Percentiles rank a stretch among this genome's conserved stretches.
Evolutionary conservation across 305 asterid species (phyloP).

Genomic region (Ilex paraguariensis): DNA sequence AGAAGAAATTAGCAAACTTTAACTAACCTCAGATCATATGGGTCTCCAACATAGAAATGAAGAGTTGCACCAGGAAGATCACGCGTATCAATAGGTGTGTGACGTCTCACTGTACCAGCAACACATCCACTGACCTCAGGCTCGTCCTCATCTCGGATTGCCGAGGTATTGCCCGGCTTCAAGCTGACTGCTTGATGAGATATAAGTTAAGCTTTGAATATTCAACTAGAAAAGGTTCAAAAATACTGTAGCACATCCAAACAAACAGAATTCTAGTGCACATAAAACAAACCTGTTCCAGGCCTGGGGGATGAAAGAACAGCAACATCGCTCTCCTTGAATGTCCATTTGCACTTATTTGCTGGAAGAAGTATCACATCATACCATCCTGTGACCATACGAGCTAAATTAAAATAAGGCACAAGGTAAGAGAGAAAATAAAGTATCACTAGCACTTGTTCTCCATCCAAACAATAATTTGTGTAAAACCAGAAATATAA

Average conservation of each 20-base stretch:
- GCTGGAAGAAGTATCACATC: constrained; percentile 81
- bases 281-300: constrained; percentile 58
- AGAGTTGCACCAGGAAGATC: constrained; percentile 88
- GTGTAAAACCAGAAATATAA: no score
- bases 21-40: constrained; percentile 70
- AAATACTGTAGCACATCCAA: background rate
- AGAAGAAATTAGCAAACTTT: background rate
- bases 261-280: background rate
- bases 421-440: background rate
- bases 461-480: no score
- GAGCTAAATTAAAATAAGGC: constrained; percentile 12
- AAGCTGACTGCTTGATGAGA: constrained; percentile 47
- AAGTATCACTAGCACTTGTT: no score
- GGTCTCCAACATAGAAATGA: constrained; percentile 90
- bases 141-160: constrained; percentile 68
- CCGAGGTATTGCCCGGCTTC: constrained; percentile 52
- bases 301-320: constrained; percentile 93
- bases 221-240: constrained; percentile 7
- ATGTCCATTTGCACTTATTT: constrained; percentile 79
- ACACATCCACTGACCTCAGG: constrained; percentile 78
- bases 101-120: constrained; percentile 96
- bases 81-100: constrained; percentile 86
- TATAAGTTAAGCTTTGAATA: constrained; percentile 6
- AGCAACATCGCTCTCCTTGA: constrained; percentile 98
- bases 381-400: constrained; percentile 73